These are phyloP conservation scores for Cephalotrichum gorgonifer DNA, from an alignment of 2,329 filamentous ascomycete genomes.

Conservation along the genomic window DNA sequence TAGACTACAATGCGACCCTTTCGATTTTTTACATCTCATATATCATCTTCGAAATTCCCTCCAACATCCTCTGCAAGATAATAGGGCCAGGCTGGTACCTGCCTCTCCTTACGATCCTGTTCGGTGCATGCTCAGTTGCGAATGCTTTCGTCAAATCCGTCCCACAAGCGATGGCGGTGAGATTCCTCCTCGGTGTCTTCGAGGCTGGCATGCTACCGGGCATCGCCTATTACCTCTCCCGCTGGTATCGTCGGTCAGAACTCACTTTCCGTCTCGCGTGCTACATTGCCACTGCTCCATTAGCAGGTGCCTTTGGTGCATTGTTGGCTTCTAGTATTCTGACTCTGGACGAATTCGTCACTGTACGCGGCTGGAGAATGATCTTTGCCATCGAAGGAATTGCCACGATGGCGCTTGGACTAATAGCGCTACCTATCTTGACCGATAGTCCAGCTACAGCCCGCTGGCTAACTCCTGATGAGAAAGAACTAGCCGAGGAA, in stretches of 20 bases:
- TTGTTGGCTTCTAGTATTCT: constrained; percentile 53
- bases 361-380: constrained; percentile 53
- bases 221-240: constrained; percentile 53
- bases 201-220: constrained; percentile 57
- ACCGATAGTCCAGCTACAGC: constrained; percentile 58
- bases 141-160: constrained; percentile 49
- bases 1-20: constrained; percentile 53
- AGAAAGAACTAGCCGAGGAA: constrained; percentile 52
- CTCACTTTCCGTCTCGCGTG: constrained; percentile 51
- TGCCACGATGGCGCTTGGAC: constrained; percentile 36
- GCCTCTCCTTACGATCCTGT: constrained; percentile 43
- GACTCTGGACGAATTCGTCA: constrained; percentile 44
- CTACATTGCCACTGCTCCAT: constrained; percentile 55
- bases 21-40: constrained; percentile 56
- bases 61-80: constrained; percentile 52
- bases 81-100: constrained; percentile 57
- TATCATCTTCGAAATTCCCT: constrained; percentile 55
- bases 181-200: constrained; percentile 50
- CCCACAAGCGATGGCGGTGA: constrained; percentile 36
- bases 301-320: constrained; percentile 59
- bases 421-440: constrained; percentile 50
- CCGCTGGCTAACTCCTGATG: constrained; percentile 50
- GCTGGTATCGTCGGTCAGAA: constrained; percentile 41
- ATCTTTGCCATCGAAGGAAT: constrained; percentile 65
- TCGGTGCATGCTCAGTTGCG: constrained; percentile 46